Evolutionary conservation across 257 asterid genomes (phyloP).

Genomic region (Ballota nigra): DNA sequence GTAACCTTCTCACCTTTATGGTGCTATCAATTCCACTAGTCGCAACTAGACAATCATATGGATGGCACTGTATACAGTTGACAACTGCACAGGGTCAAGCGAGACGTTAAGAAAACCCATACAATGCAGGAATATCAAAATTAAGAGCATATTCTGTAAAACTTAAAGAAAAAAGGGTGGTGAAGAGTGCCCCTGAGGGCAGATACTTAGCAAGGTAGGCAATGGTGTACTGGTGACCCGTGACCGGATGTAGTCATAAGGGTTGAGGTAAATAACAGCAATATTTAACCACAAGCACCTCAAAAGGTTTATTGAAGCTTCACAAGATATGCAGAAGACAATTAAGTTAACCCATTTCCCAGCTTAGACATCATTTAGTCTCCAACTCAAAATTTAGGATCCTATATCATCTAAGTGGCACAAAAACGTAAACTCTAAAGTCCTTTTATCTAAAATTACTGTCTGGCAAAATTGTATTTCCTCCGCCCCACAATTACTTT

Average conservation of each 20-base stretch:
- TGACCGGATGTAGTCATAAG: too few species aligned
- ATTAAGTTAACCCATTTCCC: neutral
- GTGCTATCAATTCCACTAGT: constrained; percentile 98
- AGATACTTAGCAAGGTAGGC: neutral
- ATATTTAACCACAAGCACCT: neutral
- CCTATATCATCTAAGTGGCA: neutral
- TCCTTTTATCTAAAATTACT: neutral
- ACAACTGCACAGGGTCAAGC: constrained; percentile 59
- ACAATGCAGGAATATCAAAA: neutral
- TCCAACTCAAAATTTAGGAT: constrained; percentile 3
- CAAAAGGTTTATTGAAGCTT: neutral
- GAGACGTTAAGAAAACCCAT: constrained; percentile 17
- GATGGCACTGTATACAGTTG: constrained; percentile 94
- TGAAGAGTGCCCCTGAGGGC: neutral
- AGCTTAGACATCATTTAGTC: neutral
- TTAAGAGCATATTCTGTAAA: constrained; percentile 1
- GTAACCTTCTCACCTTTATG: constrained; percentile 66
- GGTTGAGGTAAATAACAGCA: neutral
- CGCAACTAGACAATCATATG: constrained; percentile 77
- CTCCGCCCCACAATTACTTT: too few species aligned
- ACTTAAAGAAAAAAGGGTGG: neutral
- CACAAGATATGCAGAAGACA: neutral
- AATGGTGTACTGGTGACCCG: neutral
- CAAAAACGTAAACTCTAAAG: neutral
- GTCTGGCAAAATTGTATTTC: too few species aligned